These are phyloP conservation scores for Ascobolus immersus DNA, from an alignment of 495 filamentous ascomycete genomes.

Conservation along the genomic window DNA sequence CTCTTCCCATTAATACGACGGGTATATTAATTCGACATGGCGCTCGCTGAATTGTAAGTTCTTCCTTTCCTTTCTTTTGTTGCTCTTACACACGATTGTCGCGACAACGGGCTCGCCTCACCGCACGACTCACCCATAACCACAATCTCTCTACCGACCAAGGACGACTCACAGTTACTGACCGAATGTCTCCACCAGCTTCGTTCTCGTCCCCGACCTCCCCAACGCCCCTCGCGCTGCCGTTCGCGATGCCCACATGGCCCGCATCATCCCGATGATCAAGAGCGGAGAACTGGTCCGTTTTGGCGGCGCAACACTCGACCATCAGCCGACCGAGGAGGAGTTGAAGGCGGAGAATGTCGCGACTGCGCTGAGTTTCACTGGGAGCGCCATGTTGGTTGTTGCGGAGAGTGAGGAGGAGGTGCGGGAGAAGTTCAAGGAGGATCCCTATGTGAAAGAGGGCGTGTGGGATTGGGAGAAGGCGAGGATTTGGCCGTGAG, in stretches of 20 bases:
- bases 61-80: too few relatives aligned
- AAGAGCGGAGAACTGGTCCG: background rate
- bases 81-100: too few relatives aligned
- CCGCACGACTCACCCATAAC: too few relatives aligned
- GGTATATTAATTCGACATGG: too few relatives aligned
- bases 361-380: constrained; percentile 26
- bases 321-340: constrained; percentile 16
- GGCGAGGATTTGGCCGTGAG: constrained; percentile 8
- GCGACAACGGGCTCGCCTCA: too few relatives aligned
- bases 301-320: background rate
- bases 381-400: constrained; percentile 39
- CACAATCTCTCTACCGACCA: too few relatives aligned
- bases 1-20: too few relatives aligned
- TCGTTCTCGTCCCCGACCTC: background rate
- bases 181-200: background rate
- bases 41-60: too few relatives aligned
- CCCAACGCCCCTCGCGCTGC: background rate
- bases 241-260: background rate
- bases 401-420: constrained; percentile 40
- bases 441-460: constrained; percentile 39
- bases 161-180: too few relatives aligned
- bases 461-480: constrained; percentile 63
- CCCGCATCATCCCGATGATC: background rate
- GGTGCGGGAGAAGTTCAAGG: constrained; percentile 32
- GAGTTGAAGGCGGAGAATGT: constrained; percentile 36